Conservation (phyloP, 2,329 filamentous ascomycete genomes). For the Verticillium klebahnii region DNA sequence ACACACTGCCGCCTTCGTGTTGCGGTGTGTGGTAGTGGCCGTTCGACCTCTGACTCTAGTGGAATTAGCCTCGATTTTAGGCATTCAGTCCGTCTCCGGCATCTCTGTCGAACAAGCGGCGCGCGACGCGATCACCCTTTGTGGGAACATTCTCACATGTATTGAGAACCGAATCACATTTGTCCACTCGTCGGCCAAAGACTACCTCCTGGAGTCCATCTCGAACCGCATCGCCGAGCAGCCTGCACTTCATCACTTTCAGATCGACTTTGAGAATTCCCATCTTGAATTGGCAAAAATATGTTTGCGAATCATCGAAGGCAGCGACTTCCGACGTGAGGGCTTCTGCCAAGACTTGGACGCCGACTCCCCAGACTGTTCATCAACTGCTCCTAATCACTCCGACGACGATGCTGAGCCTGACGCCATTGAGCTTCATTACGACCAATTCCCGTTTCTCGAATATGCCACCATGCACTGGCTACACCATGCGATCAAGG, state of each 20-base stretch:
- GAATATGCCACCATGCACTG: not conserved
- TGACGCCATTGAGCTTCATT: not conserved
- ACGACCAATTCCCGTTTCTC: not conserved
- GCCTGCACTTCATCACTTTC: not conserved
- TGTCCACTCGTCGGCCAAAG: not conserved
- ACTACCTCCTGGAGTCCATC: not conserved
- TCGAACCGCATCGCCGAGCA: not conserved
- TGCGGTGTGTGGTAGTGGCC: not conserved
- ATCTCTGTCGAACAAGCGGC: not conserved
- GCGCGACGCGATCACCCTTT: not conserved
- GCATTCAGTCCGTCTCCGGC: not conserved
- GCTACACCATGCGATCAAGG: not conserved
- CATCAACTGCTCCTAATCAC: not conserved
- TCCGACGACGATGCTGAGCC: not conserved
- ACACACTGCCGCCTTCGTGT: not conserved
- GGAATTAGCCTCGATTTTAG: not conserved
- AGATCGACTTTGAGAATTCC: not conserved
- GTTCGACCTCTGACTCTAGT: not conserved
- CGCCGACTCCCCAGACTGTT: not conserved
- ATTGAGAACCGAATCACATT: not conserved
- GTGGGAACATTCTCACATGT: not conserved
- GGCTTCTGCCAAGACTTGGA: not conserved
- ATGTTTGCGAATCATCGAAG: not conserved
- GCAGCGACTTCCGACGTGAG: not conserved
- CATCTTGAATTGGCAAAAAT: not conserved